phyloP scores from a whole-genome alignment of 176 grass and related monocot species.

The Themeda triandra region DNA sequence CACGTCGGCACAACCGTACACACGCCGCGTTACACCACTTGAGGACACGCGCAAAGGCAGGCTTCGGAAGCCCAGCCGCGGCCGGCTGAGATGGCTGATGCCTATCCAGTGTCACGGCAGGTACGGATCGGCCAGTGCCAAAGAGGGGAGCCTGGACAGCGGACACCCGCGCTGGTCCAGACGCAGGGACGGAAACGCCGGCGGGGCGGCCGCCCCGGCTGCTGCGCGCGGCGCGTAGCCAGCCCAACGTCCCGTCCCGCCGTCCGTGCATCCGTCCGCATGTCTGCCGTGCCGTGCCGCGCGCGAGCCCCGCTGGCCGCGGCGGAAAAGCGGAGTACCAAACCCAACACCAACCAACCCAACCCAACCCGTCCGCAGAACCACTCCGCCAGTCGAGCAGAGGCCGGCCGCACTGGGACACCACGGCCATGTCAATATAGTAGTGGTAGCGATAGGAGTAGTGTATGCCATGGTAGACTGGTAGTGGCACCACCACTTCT shows the following conservation, averaged over 20 bases:
- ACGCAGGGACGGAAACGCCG: background rate
- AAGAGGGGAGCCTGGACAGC: background rate
- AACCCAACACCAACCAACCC: constrained; percentile 20
- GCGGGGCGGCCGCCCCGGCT: background rate
- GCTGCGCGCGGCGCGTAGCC: background rate
- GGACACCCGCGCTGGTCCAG: background rate
- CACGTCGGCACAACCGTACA: background rate
- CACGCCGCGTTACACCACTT: background rate
- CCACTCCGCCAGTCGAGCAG: background rate
- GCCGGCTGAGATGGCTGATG: background rate
- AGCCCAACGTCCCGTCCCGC: background rate
- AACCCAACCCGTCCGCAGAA: constrained; percentile 1
- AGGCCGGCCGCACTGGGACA: background rate
- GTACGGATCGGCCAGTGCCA: background rate
- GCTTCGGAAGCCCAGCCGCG: background rate
- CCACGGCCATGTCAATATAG: background rate
- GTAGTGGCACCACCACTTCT: background rate
- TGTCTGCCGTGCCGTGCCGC: background rate
- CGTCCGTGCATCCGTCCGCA: background rate
- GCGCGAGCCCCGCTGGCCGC: background rate
- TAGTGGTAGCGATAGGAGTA: background rate
- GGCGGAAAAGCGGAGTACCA: constrained; percentile 4
- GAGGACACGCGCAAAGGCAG: background rate
- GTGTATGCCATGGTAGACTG: constrained; percentile 7
- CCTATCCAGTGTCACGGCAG: background rate